A percentile compares a stretch with the other conserved stretches of the same genome.
phyloP scores from a whole-genome alignment of 352 stramenopile genomes.

The Phytophthora constricta region DNA sequence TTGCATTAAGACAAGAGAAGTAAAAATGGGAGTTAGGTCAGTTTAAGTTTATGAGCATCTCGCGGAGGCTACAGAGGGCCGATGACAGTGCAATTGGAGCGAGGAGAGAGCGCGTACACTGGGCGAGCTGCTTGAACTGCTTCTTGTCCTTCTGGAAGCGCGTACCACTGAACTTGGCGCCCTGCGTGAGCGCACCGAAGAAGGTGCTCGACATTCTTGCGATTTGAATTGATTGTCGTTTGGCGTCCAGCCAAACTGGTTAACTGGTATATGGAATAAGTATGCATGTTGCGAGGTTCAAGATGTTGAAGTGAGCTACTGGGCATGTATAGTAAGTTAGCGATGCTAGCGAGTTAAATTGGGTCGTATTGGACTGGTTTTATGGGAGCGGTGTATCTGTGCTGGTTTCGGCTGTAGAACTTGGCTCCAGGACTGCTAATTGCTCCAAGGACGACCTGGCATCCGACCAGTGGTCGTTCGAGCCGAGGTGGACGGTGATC shows the following conservation, averaged over 20 bases:
- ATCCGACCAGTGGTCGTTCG: constrained; percentile 63
- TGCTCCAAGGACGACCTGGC: constrained; percentile 56
- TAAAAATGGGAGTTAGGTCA: constrained; percentile 16
- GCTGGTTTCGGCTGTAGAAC: no score
- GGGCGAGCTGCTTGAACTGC: constrained; percentile 51
- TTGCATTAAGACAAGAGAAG: no score
- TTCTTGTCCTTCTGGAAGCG: constrained; percentile 65
- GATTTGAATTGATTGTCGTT: constrained; percentile 16
- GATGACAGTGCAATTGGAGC: constrained; percentile 7
- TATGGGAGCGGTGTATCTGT: no score
- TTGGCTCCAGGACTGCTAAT: no score
- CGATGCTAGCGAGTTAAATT: neutral
- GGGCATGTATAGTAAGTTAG: no score
- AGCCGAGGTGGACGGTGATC: constrained; percentile 48
- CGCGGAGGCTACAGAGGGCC: constrained; percentile 12
- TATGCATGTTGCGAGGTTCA: neutral
- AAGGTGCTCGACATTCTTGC: constrained; percentile 67
- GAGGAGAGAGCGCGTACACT: constrained; percentile 15
- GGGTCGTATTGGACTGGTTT: no score
- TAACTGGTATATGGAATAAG: neutral
- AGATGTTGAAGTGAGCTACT: neutral
- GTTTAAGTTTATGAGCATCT: neutral
- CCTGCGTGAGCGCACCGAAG: constrained; percentile 73
- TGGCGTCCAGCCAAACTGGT: constrained; percentile 38
- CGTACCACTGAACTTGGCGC: constrained; percentile 70